Percentiles rank a stretch among this genome's conserved stretches.
Conservation (phyloP, 768 basidiomycete genomes). For the Termitomyces sp. region DNA sequence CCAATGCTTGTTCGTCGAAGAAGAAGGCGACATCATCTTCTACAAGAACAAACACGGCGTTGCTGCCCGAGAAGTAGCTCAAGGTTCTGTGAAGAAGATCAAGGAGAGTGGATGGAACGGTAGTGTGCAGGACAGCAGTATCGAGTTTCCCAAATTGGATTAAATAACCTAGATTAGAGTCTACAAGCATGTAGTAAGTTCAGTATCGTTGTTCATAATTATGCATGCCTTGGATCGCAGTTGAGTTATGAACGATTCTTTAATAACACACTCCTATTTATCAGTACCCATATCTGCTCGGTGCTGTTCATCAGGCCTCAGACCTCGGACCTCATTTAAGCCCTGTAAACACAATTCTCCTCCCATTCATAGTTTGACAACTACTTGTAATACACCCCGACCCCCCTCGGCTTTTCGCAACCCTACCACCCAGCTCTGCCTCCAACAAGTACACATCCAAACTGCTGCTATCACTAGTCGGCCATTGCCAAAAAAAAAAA, state of each 20-base stretch:
- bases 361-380: no score
- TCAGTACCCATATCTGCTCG: no score
- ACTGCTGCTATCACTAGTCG: not conserved
- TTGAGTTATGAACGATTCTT: no score
- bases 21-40: constrained; percentile 48
- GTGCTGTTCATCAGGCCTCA: no score
- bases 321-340: no score
- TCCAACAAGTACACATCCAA: no score
- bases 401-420: no score
- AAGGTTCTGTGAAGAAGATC: constrained; percentile 12
- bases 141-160: constrained; percentile 10
- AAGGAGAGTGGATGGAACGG: constrained; percentile 15
- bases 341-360: not conserved
- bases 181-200: not conserved
- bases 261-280: no score
- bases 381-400: no score
- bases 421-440: no score
- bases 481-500: not conserved
- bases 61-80: constrained; percentile 25
- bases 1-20: constrained; percentile 48
- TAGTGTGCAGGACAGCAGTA: constrained; percentile 11
- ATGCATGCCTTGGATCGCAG: not conserved
- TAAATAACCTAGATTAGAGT: not conserved
- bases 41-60: constrained; percentile 45
- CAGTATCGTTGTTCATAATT: not conserved